Evolutionary conservation across 306 rosid genomes (phyloP).

Genomic region (Castanea crenata): DNA sequence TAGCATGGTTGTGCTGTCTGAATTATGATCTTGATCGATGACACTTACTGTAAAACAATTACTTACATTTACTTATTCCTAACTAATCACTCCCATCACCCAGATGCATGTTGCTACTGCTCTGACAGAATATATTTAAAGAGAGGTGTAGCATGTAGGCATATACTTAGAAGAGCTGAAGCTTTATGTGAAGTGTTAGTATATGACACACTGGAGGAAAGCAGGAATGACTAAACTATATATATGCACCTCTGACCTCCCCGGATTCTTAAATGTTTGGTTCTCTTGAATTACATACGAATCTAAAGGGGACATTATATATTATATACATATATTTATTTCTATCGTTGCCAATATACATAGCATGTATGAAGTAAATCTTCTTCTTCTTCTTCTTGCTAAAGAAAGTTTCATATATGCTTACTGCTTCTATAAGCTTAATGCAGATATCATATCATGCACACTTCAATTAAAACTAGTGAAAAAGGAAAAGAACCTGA

Average conservation of each 20-base stretch:
- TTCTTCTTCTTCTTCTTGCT: neutral
- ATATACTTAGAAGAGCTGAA: neutral
- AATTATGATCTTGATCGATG: neutral
- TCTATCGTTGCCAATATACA: neutral
- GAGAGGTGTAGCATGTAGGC: neutral
- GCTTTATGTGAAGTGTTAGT: neutral
- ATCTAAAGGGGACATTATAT: neutral
- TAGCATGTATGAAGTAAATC: neutral
- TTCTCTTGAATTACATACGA: neutral
- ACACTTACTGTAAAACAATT: neutral
- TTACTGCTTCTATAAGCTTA: too few species aligned
- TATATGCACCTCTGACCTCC: neutral
- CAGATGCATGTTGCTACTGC: slow-evolving; percentile 1
- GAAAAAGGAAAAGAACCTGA: too few species aligned
- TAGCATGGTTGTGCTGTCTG: slow-evolving; percentile 6
- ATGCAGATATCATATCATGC: too few species aligned
- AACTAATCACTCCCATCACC: neutral
- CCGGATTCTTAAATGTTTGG: neutral
- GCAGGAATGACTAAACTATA: neutral
- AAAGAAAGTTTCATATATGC: too few species aligned
- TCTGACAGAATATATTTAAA: neutral
- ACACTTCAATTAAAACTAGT: too few species aligned
- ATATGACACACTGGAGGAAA: neutral
- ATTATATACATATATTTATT: neutral
- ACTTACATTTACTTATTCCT: neutral